phyloP scores from a whole-genome alignment of 768 basidiomycete genomes.

The Goffeauzyma gilvescens region DNA sequence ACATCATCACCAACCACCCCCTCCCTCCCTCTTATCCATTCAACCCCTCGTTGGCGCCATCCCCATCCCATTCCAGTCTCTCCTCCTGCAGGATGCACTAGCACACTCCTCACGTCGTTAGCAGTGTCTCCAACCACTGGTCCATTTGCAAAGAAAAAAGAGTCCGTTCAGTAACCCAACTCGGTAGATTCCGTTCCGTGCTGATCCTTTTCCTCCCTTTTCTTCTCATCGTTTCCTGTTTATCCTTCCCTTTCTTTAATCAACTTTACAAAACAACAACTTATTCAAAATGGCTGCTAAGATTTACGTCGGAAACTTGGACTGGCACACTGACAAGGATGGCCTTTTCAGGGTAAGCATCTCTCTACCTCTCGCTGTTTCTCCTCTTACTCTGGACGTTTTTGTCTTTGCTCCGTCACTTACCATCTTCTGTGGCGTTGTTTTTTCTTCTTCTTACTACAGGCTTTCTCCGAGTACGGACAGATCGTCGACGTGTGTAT shows the following conservation, averaged over 20 bases:
- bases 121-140: too few species aligned
- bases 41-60: not conserved
- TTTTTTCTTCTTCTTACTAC: slow-evolving; percentile 26
- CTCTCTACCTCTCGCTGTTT: slow-evolving; percentile 19
- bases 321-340: slow-evolving; percentile 63
- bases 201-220: not conserved
- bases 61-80: not conserved
- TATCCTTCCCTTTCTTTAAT: too few species aligned
- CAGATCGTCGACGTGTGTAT: slow-evolving; percentile 77
- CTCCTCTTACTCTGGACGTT: slow-evolving; percentile 36
- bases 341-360: slow-evolving; percentile 67
- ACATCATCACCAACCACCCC: too few species aligned
- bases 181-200: not conserved
- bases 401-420: slow-evolving; percentile 22
- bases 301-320: slow-evolving; percentile 33
- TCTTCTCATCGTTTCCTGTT: slow-evolving; percentile 2
- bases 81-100: not conserved
- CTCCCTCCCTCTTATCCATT: not conserved
- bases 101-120: too few species aligned
- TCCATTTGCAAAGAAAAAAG: too few species aligned
- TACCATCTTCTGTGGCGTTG: slow-evolving; percentile 4
- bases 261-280: not conserved
- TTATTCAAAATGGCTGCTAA: slow-evolving; percentile 15
- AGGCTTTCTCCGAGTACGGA: slow-evolving; percentile 73
- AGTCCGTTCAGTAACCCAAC: not conserved